phyloP scores from a whole-genome alignment of 805 yeast genomes.

The Debaryomyces castellii region DNA sequence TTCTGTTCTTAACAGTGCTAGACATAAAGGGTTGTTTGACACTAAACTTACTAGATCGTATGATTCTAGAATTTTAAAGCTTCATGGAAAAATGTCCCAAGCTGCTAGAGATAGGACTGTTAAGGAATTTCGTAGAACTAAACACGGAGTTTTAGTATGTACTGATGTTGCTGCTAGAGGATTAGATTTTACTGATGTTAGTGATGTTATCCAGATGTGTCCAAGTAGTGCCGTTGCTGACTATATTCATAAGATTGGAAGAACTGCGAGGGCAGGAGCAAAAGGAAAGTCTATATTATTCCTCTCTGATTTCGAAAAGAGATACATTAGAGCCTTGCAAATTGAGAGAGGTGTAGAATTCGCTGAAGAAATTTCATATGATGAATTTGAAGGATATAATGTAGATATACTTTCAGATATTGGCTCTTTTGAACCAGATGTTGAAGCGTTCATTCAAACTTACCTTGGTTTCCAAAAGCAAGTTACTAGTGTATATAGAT shows the following conservation, averaged over 20 bases:
- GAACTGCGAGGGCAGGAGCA: conserved; percentile 92
- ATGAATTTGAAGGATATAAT: conserved; percentile 33
- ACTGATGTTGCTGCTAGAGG: conserved; percentile 97
- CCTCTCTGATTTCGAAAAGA: conserved; percentile 54
- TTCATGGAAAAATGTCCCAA: conserved; percentile 80
- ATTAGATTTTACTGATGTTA: conserved; percentile 87
- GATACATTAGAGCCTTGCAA: conserved; percentile 51
- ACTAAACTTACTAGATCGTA: conserved; percentile 15
- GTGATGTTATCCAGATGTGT: conserved; percentile 83
- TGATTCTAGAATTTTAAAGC: conserved; percentile 24
- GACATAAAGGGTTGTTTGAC: conserved; percentile 13
- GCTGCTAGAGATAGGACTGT: conserved; percentile 62
- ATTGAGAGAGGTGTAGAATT: conserved; percentile 56
- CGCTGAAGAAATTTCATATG: conserved; percentile 39
- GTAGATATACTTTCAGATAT: conserved; percentile 15
- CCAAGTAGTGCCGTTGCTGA: conserved; percentile 73
- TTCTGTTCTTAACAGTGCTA: conserved; percentile 30
- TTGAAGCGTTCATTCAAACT: conserved; percentile 23
- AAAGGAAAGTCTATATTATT: conserved; percentile 70
- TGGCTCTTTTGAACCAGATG: conserved; percentile 16
- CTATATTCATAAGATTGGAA: conserved; percentile 90
- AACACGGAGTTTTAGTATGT: conserved; percentile 65
- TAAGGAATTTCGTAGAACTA: conserved; percentile 45
- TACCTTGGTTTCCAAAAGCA: conserved; percentile 29
- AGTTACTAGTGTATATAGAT: conserved; percentile 18